Conservation (phyloP, 2,329 filamentous ascomycete species). For the Colletotrichum australisinense region DNA sequence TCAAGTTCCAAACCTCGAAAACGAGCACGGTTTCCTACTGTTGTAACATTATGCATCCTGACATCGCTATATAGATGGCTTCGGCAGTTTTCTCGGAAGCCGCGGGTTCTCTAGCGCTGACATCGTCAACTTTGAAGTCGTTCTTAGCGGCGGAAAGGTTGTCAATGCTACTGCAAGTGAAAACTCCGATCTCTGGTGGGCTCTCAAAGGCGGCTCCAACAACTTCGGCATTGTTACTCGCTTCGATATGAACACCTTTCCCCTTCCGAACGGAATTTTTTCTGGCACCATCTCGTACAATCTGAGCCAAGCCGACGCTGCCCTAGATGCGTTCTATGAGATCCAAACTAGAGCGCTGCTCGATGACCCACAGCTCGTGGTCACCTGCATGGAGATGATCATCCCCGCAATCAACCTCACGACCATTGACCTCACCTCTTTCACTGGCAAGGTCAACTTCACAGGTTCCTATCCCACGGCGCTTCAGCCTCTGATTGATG, state of each 20-base stretch:
- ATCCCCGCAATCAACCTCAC: constrained; percentile 29
- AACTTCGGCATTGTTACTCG: constrained; percentile 37
- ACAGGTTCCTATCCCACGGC: background rate
- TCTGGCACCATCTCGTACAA: constrained; percentile 1
- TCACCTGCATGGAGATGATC: constrained; percentile 27
- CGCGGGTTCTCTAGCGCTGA: constrained; percentile 3
- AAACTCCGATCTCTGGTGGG: constrained; percentile 27
- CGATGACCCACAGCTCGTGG: constrained; percentile 27
- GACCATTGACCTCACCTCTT: background rate
- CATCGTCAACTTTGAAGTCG: constrained; percentile 35
- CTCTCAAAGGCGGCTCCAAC: constrained; percentile 34
- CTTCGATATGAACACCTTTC: background rate
- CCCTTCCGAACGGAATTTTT: background rate
- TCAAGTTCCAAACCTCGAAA: background rate
- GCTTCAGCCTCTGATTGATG: background rate
- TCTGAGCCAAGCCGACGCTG: constrained; percentile 22
- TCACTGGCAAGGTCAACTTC: background rate
- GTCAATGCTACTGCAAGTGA: constrained; percentile 17
- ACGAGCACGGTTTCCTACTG: background rate
- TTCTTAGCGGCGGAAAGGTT: constrained; percentile 28
- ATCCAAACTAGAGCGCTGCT: constrained; percentile 40
- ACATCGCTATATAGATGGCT: background rate
- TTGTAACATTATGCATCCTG: background rate
- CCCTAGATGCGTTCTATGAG: constrained; percentile 32
- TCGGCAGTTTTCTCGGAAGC: background rate